Evolutionary conservation across 257 asterid species (phyloP).

Genomic region (Nicotiana attenuata): DNA sequence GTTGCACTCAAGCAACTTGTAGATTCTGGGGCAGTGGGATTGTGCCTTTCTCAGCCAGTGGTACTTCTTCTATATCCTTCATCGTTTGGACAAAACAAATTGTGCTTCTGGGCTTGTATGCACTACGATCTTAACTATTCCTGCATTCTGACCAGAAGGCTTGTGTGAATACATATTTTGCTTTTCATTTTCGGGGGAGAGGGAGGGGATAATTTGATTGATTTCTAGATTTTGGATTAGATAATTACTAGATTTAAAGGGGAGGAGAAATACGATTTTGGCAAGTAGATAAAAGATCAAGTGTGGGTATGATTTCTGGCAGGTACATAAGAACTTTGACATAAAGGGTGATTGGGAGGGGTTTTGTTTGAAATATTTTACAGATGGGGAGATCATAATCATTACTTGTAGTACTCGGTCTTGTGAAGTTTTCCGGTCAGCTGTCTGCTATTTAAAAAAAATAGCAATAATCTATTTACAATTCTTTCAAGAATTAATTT

Average conservation of each 20-base stretch:
- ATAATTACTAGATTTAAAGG: neutral
- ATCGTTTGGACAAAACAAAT: neutral
- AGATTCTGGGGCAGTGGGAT: constrained; percentile 32
- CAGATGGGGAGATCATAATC: neutral
- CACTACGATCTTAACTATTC: neutral
- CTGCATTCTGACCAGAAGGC: neutral
- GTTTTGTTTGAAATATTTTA: neutral
- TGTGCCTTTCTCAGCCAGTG: constrained; percentile 62
- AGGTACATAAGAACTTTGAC: neutral
- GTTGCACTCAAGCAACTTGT: constrained; percentile 74
- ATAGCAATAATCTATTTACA: neutral
- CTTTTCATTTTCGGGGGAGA: neutral
- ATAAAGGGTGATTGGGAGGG: neutral
- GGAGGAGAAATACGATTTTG: neutral
- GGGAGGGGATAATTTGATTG: neutral
- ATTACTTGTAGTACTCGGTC: neutral
- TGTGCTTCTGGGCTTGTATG: neutral
- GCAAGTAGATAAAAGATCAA: neutral
- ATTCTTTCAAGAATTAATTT: neutral
- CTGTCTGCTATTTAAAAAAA: neutral
- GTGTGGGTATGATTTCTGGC: neutral
- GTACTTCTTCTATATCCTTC: constrained; percentile 31
- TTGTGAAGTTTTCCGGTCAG: neutral
- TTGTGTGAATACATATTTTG: neutral
- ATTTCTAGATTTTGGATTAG: neutral